phyloP scores from a whole-genome alignment of 2,329 filamentous ascomycete species.

The Didymella pomorum region DNA sequence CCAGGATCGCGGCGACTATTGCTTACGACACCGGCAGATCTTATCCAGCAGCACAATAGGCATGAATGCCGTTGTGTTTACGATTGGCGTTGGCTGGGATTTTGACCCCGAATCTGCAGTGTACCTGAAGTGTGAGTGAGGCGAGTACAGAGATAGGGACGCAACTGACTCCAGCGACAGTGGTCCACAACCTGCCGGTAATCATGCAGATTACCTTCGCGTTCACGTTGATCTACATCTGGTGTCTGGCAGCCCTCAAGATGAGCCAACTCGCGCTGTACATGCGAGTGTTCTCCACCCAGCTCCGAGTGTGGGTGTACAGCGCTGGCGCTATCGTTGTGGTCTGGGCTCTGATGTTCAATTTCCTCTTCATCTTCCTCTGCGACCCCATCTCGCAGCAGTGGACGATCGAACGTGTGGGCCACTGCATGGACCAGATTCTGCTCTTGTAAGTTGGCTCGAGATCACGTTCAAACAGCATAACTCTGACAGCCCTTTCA shows the following conservation, averaged over 20 bases:
- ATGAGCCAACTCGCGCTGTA: slow-evolving; percentile 34
- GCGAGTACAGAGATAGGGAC: no score
- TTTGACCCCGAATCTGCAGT: slow-evolving; percentile 20
- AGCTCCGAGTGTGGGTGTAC: slow-evolving; percentile 27
- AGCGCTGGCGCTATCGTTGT: slow-evolving; percentile 26
- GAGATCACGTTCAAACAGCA: no score
- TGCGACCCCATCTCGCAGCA: slow-evolving; percentile 37
- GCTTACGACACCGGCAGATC: slow-evolving; percentile 17
- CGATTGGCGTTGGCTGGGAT: slow-evolving; percentile 30
- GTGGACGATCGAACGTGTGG: slow-evolving; percentile 31
- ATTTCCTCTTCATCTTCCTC: slow-evolving; percentile 34
- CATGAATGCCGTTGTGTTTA: slow-evolving; percentile 30
- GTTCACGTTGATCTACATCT: slow-evolving; percentile 35
- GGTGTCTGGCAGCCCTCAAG: slow-evolving; percentile 31
- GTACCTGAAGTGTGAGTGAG: slow-evolving; percentile 26
- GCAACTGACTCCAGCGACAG: slow-evolving; percentile 6
- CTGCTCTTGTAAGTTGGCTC: slow-evolving; percentile 19
- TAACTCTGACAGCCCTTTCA: background rate
- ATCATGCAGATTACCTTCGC: slow-evolving; percentile 36
- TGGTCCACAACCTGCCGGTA: slow-evolving; percentile 28
- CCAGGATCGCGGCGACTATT: background rate
- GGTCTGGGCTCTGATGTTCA: slow-evolving; percentile 33
- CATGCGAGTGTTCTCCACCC: slow-evolving; percentile 26
- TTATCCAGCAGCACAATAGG: slow-evolving; percentile 30
- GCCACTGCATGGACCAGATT: slow-evolving; percentile 36